phyloP scores from a whole-genome alignment of 177 flowering plant species.

The Vitis hybrid region DNA sequence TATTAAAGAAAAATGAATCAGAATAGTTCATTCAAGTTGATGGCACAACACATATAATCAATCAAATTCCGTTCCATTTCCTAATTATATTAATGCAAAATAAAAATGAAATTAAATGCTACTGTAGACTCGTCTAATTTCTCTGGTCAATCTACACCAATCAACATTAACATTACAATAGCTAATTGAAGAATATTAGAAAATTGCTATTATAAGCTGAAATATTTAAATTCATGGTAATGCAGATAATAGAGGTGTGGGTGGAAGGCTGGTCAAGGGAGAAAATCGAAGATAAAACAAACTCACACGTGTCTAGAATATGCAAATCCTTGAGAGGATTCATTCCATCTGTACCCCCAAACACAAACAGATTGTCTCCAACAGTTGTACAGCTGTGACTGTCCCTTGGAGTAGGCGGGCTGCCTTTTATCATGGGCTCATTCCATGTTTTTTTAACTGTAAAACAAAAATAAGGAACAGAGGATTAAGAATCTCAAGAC shows the following conservation, averaged over 20 bases:
- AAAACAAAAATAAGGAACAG: conserved; percentile 10
- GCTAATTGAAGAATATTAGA: background rate
- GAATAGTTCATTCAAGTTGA: no score
- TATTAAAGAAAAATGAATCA: no score
- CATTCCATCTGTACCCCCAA: conserved; percentile 96
- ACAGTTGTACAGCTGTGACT: conserved; percentile 90
- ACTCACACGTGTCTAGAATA: conserved; percentile 83
- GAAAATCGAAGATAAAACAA: background rate
- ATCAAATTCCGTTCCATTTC: no score
- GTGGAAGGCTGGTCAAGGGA: background rate
- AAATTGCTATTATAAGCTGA: background rate
- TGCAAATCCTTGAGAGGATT: conserved; percentile 84
- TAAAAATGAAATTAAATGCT: no score
- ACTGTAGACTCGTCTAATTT: no score
- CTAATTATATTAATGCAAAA: no score
- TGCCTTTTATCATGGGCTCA: conserved; percentile 73
- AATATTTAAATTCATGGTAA: background rate
- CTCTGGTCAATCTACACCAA: background rate
- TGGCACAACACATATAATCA: no score
- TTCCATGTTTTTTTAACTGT: conserved; percentile 78
- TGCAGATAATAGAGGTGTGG: background rate
- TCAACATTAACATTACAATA: background rate
- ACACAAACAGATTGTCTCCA: conserved; percentile 83
- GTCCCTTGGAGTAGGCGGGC: conserved; percentile 80
- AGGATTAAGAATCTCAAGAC: background rate